phyloP scores from a whole-genome alignment of 345 rosid genomes.

The Erysimum cheiranthoides region DNA sequence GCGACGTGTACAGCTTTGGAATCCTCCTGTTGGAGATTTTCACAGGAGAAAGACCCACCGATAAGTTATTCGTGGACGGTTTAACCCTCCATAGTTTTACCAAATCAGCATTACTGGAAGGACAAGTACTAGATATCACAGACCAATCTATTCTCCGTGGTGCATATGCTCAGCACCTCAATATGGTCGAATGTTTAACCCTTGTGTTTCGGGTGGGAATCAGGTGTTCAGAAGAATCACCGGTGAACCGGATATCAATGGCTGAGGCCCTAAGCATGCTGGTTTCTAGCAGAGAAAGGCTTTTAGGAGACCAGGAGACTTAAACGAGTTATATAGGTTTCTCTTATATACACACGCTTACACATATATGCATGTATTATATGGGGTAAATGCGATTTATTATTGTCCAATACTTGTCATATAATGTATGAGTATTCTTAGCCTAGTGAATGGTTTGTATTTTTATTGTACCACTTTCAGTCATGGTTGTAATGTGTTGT shows the following conservation, averaged over 20 bases:
- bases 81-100: conserved; percentile 28
- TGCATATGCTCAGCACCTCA: background rate
- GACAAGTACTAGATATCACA: conserved; percentile 22
- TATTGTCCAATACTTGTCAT: background rate
- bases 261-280: conserved; percentile 25
- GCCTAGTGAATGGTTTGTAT: background rate
- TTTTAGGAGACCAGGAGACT: background rate
- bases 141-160: conserved; percentile 22
- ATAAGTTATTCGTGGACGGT: conserved; percentile 17
- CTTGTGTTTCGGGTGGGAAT: conserved; percentile 26
- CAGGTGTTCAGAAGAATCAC: conserved; percentile 34
- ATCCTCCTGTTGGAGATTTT: conserved; percentile 32
- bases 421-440: background rate
- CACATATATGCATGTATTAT: too few relatives aligned
- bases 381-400: too few relatives aligned
- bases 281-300: conserved; percentile 17
- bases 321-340: background rate
- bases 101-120: conserved; percentile 28
- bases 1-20: conserved; percentile 41
- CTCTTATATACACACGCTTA: background rate
- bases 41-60: conserved; percentile 22
- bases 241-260: conserved; percentile 26
- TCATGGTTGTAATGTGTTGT: background rate
- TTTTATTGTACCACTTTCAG: background rate
- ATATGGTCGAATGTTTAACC: conserved; percentile 23